Evolutionary conservation across 306 rosid species (phyloP).

Genomic region (Cicer bijugum): DNA sequence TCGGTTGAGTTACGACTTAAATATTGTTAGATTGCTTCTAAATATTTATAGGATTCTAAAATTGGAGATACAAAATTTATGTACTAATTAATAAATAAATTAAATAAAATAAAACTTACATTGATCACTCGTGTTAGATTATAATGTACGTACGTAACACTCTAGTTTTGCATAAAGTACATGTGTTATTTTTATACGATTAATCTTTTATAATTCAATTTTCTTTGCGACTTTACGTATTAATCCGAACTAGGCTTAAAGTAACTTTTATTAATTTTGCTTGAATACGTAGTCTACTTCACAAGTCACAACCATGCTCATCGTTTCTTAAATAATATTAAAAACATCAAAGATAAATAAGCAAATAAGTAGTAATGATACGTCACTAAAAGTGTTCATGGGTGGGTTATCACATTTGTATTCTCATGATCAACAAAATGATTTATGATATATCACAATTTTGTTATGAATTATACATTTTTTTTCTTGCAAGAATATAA

Average conservation of each 20-base stretch:
- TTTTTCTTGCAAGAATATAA: too few species aligned
- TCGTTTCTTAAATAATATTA: background rate
- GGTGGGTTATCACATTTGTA: background rate
- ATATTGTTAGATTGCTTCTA: too few species aligned
- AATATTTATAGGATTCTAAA: too few species aligned
- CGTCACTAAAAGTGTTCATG: background rate
- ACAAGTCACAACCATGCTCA: background rate
- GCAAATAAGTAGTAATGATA: background rate
- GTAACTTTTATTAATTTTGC: conserved; percentile 9
- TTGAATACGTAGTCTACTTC: conserved; percentile 2
- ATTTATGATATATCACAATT: background rate
- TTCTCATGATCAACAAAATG: background rate
- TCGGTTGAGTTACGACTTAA: too few species aligned
- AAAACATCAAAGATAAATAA: background rate
- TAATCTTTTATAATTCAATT: background rate
- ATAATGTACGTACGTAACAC: too few species aligned
- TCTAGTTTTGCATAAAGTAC: too few species aligned
- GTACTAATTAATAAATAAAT: too few species aligned
- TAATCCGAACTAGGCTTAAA: conserved; percentile 36
- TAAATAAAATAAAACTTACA: too few species aligned
- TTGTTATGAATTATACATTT: background rate
- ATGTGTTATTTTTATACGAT: too few species aligned
- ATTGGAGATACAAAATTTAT: too few species aligned
- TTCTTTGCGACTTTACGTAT: conserved; percentile 20
- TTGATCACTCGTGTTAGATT: too few species aligned